Percentiles rank a stretch among this genome's conserved stretches.
Evolutionary conservation across 2,329 filamentous ascomycete species (phyloP).

Genomic region (Curvularia lunata): DNA sequence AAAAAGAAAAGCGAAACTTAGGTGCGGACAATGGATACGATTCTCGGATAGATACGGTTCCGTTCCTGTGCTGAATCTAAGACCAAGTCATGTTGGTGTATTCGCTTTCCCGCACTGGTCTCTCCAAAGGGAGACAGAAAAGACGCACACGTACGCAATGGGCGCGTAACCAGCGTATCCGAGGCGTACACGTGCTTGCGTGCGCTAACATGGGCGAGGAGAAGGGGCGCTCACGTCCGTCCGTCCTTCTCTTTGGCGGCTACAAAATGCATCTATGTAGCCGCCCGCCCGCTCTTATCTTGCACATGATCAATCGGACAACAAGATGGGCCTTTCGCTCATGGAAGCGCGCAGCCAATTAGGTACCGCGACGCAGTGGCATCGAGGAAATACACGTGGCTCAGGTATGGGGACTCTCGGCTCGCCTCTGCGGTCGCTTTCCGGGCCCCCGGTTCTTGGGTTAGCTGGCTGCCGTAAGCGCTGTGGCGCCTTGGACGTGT

Average conservation of each 20-base stretch:
- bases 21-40: neutral
- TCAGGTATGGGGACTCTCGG: neutral
- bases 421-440: neutral
- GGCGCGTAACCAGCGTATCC: conserved; percentile 2
- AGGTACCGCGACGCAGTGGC: neutral
- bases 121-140: neutral
- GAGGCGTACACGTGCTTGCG: neutral
- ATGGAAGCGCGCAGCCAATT: neutral
- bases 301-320: neutral
- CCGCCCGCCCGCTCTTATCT: neutral
- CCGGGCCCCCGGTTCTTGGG: conserved; percentile 1
- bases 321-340: neutral
- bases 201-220: no score
- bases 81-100: no score
- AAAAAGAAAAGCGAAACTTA: neutral
- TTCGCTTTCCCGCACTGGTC: neutral
- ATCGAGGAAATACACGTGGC: neutral
- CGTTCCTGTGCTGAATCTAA: neutral
- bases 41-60: neutral
- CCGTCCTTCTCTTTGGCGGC: neutral
- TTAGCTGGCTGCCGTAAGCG: conserved; percentile 1
- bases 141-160: neutral
- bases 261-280: neutral
- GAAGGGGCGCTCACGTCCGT: neutral
- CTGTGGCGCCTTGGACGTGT: neutral